Evolutionary conservation across 1,284 basidiomycete species (phyloP).

Genomic region (Vanrija pseudolonga): DNA sequence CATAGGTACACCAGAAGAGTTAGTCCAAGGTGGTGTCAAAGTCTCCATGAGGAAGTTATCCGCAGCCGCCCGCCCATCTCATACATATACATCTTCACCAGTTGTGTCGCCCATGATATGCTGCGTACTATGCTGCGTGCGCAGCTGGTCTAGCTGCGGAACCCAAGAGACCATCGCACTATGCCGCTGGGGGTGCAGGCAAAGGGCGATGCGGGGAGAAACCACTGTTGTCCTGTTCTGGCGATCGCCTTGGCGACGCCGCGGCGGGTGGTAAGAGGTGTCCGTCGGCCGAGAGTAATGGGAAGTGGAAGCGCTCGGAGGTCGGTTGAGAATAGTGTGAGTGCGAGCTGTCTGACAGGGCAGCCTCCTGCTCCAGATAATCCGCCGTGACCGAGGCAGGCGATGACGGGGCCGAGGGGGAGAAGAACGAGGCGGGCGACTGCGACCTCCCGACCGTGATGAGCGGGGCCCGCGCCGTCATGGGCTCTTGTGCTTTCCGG

Average conservation of each 20-base stretch:
- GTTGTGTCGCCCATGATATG: too few species aligned
- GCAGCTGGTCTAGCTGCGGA: too few species aligned
- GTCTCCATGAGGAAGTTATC: too few species aligned
- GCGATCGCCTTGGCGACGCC: not conserved
- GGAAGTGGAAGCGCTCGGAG: slow-evolving; percentile 33
- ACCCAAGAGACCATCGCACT: not conserved
- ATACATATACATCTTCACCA: too few species aligned
- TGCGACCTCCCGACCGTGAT: not conserved
- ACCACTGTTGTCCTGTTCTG: slow-evolving; percentile 1
- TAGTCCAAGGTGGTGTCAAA: not conserved
- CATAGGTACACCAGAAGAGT: not conserved
- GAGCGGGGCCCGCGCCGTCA: not conserved
- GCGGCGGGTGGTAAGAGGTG: slow-evolving; percentile 26
- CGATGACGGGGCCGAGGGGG: not conserved
- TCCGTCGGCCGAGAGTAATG: slow-evolving; percentile 35
- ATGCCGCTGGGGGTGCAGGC: not conserved
- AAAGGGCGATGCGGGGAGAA: slow-evolving; percentile 15
- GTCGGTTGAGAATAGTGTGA: not conserved
- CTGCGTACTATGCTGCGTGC: too few species aligned
- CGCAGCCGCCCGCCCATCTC: too few species aligned
- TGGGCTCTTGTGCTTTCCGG: not conserved
- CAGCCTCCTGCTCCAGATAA: not conserved
- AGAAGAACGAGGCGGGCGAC: not conserved
- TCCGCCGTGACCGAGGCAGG: slow-evolving; percentile 18
- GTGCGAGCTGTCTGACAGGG: not conserved